Evolutionary conservation across 2,329 filamentous ascomycete species (phyloP).

Genomic region (Diplodia intermedia): DNA sequence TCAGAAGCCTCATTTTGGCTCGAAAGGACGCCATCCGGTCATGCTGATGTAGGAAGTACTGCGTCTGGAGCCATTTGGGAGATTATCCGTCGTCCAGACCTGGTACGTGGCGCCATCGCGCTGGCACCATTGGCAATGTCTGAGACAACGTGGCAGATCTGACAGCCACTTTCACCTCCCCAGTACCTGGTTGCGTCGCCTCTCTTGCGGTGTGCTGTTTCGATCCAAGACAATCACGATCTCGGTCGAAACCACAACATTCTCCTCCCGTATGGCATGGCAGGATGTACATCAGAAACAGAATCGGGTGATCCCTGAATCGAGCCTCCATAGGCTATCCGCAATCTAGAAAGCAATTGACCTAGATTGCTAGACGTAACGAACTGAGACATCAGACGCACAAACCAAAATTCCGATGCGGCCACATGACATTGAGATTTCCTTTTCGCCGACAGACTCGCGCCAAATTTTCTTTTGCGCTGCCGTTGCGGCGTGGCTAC

Average conservation of each 20-base stretch:
- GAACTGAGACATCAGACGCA: constrained; percentile 8
- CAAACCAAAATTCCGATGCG: neutral
- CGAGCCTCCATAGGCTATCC: neutral
- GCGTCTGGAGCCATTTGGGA: neutral
- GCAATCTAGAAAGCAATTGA: constrained; percentile 5
- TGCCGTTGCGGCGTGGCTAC: too few relatives aligned
- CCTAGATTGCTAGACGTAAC: neutral
- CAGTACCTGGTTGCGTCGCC: neutral
- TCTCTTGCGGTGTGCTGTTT: neutral
- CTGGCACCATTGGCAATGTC: constrained; percentile 14
- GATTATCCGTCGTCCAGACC: neutral
- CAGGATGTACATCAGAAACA: too few relatives aligned
- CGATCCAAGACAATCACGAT: neutral
- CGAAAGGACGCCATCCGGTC: neutral
- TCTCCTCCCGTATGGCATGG: neutral
- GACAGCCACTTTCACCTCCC: neutral
- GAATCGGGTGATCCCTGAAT: neutral
- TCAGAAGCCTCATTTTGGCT: neutral
- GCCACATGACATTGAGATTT: neutral
- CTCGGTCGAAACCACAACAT: neutral
- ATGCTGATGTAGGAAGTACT: neutral
- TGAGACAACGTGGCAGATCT: neutral
- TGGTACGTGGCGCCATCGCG: neutral
- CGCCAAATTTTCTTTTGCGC: too few relatives aligned
- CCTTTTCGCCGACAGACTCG: neutral